Conservation (phyloP, 2,329 filamentous ascomycete genomes). For the Plenodomus lindquistii region DNA sequence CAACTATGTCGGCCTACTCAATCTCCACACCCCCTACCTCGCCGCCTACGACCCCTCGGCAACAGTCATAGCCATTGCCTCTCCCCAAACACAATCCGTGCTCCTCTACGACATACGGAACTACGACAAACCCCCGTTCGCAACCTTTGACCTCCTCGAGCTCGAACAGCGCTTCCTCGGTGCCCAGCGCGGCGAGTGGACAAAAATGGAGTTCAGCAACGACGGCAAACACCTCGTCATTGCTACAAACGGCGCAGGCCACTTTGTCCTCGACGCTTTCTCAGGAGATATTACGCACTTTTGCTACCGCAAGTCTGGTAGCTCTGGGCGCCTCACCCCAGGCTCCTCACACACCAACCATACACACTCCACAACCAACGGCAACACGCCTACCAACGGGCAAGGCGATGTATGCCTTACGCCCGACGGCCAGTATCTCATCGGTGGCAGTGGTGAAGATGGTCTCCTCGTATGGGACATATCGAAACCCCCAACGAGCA, state of each 20-base stretch:
- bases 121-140: conserved; percentile 89
- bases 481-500: conserved; percentile 53
- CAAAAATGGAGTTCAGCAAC: conserved; percentile 91
- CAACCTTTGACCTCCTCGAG: conserved; percentile 77
- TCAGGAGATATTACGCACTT: conserved; percentile 78
- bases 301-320: conserved; percentile 55
- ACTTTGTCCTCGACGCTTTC: conserved; percentile 94
- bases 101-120: conserved; percentile 93
- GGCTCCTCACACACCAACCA: conserved; percentile 52
- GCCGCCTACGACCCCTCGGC: conserved; percentile 91
- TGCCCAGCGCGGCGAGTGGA: conserved; percentile 71
- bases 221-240: conserved; percentile 87
- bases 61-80: conserved; percentile 87
- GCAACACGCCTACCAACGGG: conserved; percentile 40
- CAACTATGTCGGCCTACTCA: conserved; percentile 77
- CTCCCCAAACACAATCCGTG: conserved; percentile 75
- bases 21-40: conserved; percentile 79
- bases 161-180: conserved; percentile 56
- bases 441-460: conserved; percentile 73
- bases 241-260: conserved; percentile 79
- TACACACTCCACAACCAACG: conserved; percentile 56
- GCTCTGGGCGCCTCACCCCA: conserved; percentile 52
- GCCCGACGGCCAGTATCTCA: conserved; percentile 84
- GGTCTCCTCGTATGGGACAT: conserved; percentile 89
- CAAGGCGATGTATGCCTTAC: conserved; percentile 85